Conservation (phyloP, 805 yeast genomes). For the Cyberlindnera nakhonratchasimensis region DNA sequence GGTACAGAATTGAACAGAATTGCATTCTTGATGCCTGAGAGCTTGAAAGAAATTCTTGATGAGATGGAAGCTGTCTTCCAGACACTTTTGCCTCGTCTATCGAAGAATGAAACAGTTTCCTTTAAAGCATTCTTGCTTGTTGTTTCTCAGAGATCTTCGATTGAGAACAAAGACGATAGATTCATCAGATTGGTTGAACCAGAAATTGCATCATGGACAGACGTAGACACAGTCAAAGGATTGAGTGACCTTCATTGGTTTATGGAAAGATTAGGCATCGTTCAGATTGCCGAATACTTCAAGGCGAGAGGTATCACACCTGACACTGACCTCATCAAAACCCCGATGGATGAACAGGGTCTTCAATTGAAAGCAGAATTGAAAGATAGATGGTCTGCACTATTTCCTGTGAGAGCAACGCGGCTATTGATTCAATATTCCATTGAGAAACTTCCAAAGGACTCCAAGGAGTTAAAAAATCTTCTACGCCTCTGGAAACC, state of each 20-base stretch:
- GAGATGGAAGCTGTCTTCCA: conserved; percentile 83
- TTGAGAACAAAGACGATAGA: conserved; percentile 67
- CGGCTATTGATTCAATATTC: conserved; percentile 93
- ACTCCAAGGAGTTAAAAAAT: conserved; percentile 63
- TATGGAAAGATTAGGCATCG: conserved; percentile 96
- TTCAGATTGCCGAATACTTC: conserved; percentile 88
- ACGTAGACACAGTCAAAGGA: conserved; percentile 86
- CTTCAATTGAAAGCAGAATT: conserved; percentile 67
- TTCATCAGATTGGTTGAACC: conserved; percentile 91
- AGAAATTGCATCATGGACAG: conserved; percentile 88
- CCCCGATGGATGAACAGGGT: conserved; percentile 90
- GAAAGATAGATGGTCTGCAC: conserved; percentile 87
- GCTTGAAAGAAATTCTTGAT: conserved; percentile 72
- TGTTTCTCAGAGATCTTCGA: conserved; percentile 81
- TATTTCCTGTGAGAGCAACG: conserved; percentile 94
- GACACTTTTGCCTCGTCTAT: conserved; percentile 66
- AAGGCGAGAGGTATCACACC: conserved; percentile 77
- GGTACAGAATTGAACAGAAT: conserved; percentile 93
- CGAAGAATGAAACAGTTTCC: conserved; percentile 90
- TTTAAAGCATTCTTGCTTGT: conserved; percentile 89
- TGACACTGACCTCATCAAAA: conserved; percentile 65
- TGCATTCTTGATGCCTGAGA: conserved; percentile 93
- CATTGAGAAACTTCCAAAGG: conserved; percentile 83
- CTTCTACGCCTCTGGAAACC: conserved; percentile 87
- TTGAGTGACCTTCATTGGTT: conserved; percentile 91